phyloP scores from a whole-genome alignment of 768 basidiomycete species.

The Nidularia pulvinata region DNA sequence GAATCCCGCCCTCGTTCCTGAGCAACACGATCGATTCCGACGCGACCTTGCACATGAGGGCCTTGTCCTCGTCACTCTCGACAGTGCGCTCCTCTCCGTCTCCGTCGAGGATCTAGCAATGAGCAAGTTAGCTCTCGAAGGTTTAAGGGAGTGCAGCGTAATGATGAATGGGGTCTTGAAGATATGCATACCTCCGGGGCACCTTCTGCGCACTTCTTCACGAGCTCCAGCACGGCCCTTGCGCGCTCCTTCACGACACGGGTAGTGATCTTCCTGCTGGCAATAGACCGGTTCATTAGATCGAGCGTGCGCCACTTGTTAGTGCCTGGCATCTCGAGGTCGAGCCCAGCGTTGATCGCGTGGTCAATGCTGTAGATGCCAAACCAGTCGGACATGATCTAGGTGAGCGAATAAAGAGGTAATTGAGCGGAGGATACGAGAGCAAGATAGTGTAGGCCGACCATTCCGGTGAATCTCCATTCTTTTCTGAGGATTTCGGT shows the following conservation, averaged over 20 bases:
- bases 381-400: slow-evolving; percentile 87
- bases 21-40: slow-evolving; percentile 73
- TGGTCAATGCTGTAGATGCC: slow-evolving; percentile 69
- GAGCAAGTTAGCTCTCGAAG: not conserved
- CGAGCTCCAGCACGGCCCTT: slow-evolving; percentile 62
- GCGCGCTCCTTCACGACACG: slow-evolving; percentile 69
- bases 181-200: slow-evolving; percentile 55
- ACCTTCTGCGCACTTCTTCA: slow-evolving; percentile 65
- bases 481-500: slow-evolving; percentile 62
- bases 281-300: slow-evolving; percentile 59
- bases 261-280: slow-evolving; percentile 62
- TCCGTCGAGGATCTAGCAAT: slow-evolving; percentile 62
- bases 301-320: slow-evolving; percentile 79
- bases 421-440: not conserved
- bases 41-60: slow-evolving; percentile 66
- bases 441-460: slow-evolving; percentile 12
- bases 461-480: slow-evolving; percentile 72
- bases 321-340: slow-evolving; percentile 79
- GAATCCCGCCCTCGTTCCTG: slow-evolving; percentile 60
- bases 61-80: slow-evolving; percentile 61
- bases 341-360: slow-evolving; percentile 72
- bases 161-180: too few species aligned
- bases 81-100: slow-evolving; percentile 66
- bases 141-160: too few species aligned
- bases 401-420: not conserved